Evolutionary conservation across 345 rosid genomes (phyloP).

Genomic region (Pseudoturritis turrita): DNA sequence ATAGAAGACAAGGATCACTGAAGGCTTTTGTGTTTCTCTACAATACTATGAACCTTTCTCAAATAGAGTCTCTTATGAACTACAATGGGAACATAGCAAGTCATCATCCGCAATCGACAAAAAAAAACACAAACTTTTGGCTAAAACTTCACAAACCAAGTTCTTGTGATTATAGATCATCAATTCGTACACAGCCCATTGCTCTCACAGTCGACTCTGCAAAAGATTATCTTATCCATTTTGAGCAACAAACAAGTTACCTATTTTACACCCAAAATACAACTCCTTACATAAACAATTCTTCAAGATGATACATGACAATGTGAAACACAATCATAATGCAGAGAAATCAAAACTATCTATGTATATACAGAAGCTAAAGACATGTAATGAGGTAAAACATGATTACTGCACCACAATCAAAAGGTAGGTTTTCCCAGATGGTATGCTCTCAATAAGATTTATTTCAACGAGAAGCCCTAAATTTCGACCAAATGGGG

Average conservation of each 20-base stretch:
- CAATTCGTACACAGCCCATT: not conserved
- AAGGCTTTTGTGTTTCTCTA: not conserved
- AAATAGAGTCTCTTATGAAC: not conserved
- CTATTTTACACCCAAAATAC: too few species aligned
- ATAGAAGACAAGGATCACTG: not conserved
- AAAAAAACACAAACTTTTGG: not conserved
- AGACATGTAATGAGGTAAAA: too few species aligned
- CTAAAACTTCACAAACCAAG: not conserved
- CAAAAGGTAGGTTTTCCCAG: too few species aligned
- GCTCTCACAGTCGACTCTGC: not conserved
- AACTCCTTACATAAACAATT: too few species aligned
- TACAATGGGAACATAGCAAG: not conserved
- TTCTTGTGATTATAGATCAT: not conserved
- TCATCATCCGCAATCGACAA: too few species aligned
- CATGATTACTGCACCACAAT: too few species aligned
- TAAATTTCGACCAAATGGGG: not conserved
- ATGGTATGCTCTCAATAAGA: not conserved
- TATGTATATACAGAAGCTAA: too few species aligned
- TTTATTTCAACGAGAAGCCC: not conserved
- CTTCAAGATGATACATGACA: too few species aligned
- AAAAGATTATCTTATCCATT: not conserved
- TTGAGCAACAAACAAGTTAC: too few species aligned
- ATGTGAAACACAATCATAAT: not conserved
- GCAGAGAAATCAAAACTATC: not conserved
- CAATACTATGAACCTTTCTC: not conserved